Evolutionary conservation across 1,284 basidiomycete genomes (phyloP).

Genomic region (Leccinum solheimii): DNA sequence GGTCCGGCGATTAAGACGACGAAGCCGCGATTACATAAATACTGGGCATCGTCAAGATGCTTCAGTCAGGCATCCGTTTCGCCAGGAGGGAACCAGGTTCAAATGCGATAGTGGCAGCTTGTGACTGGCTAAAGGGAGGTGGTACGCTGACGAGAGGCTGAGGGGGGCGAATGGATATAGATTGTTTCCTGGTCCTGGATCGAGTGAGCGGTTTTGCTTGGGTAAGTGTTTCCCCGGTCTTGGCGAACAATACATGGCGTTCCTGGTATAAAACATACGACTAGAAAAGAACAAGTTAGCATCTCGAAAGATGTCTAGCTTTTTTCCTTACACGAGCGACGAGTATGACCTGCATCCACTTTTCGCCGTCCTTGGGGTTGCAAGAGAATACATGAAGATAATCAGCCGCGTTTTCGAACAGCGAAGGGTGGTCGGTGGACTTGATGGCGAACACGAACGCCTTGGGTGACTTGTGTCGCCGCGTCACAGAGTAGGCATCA

Average conservation of each 20-base stretch:
- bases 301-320: not conserved
- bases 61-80: conserved; percentile 37
- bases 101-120: conserved; percentile 43
- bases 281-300: conserved; percentile 38
- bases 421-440: conserved; percentile 78
- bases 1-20: conserved; percentile 5
- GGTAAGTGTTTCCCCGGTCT: conserved; percentile 38
- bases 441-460: conserved; percentile 83
- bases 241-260: conserved; percentile 61
- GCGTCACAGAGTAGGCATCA: conserved; percentile 78
- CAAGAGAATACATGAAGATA: conserved; percentile 83
- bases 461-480: conserved; percentile 73
- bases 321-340: conserved; percentile 65
- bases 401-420: conserved; percentile 83
- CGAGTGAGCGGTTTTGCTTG: conserved; percentile 34
- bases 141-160: conserved; percentile 36
- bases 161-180: conserved; percentile 31
- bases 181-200: conserved; percentile 34
- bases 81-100: conserved; percentile 69
- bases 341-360: conserved; percentile 72
- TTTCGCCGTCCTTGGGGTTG: conserved; percentile 65
- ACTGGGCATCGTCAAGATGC: not conserved
- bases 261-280: conserved; percentile 81
- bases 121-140: conserved; percentile 37
- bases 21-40: conserved; percentile 1